Base-by-base conservation (phyloP, 495 filamentous ascomycete species). In the Daldinia loculata region DNA sequence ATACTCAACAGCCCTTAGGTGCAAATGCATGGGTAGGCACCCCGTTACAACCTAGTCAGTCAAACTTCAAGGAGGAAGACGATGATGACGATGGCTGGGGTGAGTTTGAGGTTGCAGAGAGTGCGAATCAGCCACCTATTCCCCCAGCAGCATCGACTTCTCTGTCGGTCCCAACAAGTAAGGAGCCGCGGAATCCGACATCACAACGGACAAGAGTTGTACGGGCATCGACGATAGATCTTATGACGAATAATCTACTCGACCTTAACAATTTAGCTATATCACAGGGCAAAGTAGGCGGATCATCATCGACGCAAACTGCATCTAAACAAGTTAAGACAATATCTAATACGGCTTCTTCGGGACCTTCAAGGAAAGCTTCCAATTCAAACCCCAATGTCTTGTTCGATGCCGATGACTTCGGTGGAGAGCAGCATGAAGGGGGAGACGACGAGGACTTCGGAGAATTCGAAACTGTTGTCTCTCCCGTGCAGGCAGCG, bases 31-130 rank as follows among this genome's bases (percentile, higher is more conserved):
- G 38, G 52, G 43, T 26, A 69, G 43, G 73, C 41, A 63, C 27
- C 36, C 65, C 63, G 1, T 62, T 51, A 9, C 59, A 63, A 29
- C 14, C 57, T 41, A 56, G 9, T 61, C 67, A 43, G 30, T 63
- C 38, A 55, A 48, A 41, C 26, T 45, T 50, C 14, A 66, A 56
- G 9, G 68, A 78, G 27, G 79, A 82, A 27, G 76, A 77, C 0
- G 82, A 82, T 6, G 84, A 85, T 6, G 88, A 91, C 36, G 90
- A 93, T 74, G 90, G 89, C 12, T 93, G 90, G 86, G 91, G 91
- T 14, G 90, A 93, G 61, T 93, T 93, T 70, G 91, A 91, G 72
- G 84, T 84, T 14, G 86, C 89, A 56, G 65, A 73, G 39, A 69
- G 32, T 17, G 60, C 45, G n/a, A 52, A 24, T 19, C 58, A 67